Conservation (phyloP, 345 rosid species). For the Cardiospermum halicacabum region DNA sequence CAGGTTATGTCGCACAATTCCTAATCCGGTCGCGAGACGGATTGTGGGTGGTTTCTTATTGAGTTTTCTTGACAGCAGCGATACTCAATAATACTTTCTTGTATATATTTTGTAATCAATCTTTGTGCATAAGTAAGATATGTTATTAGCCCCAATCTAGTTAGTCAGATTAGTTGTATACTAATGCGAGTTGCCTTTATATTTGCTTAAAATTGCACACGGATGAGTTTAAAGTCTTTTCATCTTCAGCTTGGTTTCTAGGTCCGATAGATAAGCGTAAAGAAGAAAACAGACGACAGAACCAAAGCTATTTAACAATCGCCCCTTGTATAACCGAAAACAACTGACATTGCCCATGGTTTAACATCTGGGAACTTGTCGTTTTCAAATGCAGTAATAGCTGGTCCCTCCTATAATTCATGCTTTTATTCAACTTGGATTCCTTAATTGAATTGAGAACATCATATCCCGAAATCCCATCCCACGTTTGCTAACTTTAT, state of each 20-base stretch:
- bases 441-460: not conserved
- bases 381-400: not conserved
- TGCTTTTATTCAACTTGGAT: not conserved
- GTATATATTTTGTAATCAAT: not conserved
- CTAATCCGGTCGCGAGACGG: conserved; percentile 82
- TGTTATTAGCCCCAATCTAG: no score
- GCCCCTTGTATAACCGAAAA: conserved; percentile 7
- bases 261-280: not conserved
- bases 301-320: not conserved
- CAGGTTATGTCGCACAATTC: conserved; percentile 76
- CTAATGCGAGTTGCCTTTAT: not conserved
- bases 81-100: conserved; percentile 17
- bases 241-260: not conserved
- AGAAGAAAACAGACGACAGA: not conserved
- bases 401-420: not conserved
- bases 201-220: not conserved
- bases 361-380: not conserved
- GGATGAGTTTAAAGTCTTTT: no score
- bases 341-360: conserved; percentile 4
- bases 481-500: no score
- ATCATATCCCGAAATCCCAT: not conserved
- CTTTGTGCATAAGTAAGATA: no score
- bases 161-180: no score
- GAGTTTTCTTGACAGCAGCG: conserved; percentile 66
- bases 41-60: conserved; percentile 83